phyloP scores from a whole-genome alignment of 225 moss, liverwort and hornwort genomes.

The Asterella californica region DNA sequence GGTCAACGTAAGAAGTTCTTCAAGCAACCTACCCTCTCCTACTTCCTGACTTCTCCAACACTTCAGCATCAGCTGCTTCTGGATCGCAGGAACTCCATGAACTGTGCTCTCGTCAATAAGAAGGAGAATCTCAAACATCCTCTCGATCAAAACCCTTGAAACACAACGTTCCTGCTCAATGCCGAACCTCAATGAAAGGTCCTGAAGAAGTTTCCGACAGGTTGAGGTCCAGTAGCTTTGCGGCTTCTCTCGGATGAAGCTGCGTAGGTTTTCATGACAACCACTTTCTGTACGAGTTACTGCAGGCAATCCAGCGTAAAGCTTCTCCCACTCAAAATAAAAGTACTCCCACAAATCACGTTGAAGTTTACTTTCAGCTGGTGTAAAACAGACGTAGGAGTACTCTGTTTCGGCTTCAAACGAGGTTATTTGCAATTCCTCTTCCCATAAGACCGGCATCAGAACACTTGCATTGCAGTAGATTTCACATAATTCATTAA shows the following conservation, averaged over 20 bases:
- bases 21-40: neutral
- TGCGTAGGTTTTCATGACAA: neutral
- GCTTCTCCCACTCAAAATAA: neutral
- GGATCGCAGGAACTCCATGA: slow-evolving; percentile 24
- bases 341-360: neutral
- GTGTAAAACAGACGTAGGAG: neutral
- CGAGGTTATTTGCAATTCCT: slow-evolving; percentile 13
- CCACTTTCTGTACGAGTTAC: neutral
- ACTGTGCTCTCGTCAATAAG: slow-evolving; percentile 23
- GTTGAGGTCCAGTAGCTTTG: neutral
- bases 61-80: slow-evolving; percentile 2
- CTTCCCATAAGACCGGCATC: slow-evolving; percentile 20
- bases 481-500: slow-evolving; percentile 13
- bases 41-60: neutral
- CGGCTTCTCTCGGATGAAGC: neutral
- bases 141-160: slow-evolving; percentile 10
- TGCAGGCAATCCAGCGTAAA: neutral
- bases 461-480: slow-evolving; percentile 19
- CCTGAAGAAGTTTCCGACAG: neutral
- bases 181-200: neutral
- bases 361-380: neutral
- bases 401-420: slow-evolving; percentile 20
- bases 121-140: slow-evolving; percentile 10
- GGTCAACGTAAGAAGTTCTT: neutral
- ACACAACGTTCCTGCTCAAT: neutral